Base-by-base conservation (phyloP, 2,329 filamentous ascomycete genomes). In the Alternaria sp. region DNA sequence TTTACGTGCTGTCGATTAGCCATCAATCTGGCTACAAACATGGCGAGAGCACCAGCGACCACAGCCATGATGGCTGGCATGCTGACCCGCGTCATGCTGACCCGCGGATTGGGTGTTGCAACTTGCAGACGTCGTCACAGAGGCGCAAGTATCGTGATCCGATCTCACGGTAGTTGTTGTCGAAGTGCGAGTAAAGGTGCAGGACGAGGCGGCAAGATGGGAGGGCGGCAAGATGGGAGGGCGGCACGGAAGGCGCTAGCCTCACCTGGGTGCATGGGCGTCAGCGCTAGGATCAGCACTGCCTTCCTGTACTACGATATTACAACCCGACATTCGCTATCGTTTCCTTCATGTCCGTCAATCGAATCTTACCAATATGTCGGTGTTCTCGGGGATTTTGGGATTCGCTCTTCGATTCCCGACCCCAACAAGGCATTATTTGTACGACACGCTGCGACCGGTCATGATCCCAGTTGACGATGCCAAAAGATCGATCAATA, bases 1-100 rank as follows among this genome's bases (percentile, higher is more conserved):
- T 51, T 28, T 22, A 59, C 44, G 8, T 54, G 43, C n/a, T 50
- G 55, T 32, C 59, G 55, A 50, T 59, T 59, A 32, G 43, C 55
- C 30, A 53, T 34, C 28, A 59, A 32, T 20, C 38, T 59, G 28
- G 40, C 44, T 30, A 50, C 51, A 20, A 63, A 53, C 5, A 53
- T 32, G 27, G 57, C 34, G 12, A 63, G 43, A 30, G 51, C 51
- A 30, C 38, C 57, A 10, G 55, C 46, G 30, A 43, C 51, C 27
- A 52, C 48, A 36, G 60, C 53, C 38, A 49, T 36, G 11, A 57
- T 22, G 36, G 57, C 53, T 20, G 59, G 40, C 28, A 43, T 52
- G 40, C 54, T 54, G 20, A 61, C 36, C 36, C 38, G 22, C n/a
- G 48, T 44, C 59, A 61, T 61, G 40, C 22, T 54, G n/a, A 51